Percentiles rank a stretch among this genome's conserved stretches.
Conservation (phyloP, 768 basidiomycete genomes). For the Trametes elegans region DNA sequence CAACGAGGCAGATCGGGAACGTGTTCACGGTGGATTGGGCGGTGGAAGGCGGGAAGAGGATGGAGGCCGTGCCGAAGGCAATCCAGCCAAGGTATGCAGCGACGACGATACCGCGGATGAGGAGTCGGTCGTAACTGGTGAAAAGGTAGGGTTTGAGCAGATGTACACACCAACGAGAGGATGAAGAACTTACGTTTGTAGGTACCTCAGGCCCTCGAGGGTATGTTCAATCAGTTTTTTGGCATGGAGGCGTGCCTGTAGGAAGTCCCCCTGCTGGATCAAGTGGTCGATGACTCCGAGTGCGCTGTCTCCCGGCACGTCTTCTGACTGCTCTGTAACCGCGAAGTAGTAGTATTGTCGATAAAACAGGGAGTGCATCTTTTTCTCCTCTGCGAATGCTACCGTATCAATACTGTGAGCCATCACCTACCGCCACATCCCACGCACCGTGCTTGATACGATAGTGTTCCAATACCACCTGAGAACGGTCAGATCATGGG, state of each 20-base stretch:
- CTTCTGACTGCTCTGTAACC: slow-evolving; percentile 20
- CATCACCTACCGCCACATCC: neutral
- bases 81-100: slow-evolving; percentile 79
- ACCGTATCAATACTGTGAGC: neutral
- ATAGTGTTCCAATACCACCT: slow-evolving; percentile 77
- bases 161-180: neutral
- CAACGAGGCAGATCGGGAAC: slow-evolving; percentile 22
- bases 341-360: slow-evolving; percentile 56
- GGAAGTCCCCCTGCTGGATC: slow-evolving; percentile 44
- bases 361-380: slow-evolving; percentile 56
- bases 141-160: slow-evolving; percentile 7
- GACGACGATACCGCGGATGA: slow-evolving; percentile 69
- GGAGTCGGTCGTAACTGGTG: slow-evolving; percentile 63
- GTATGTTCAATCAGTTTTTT: slow-evolving; percentile 49
- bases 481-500: neutral
- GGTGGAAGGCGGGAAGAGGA: slow-evolving; percentile 44
- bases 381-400: slow-evolving; percentile 56
- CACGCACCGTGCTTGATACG: slow-evolving; percentile 68
- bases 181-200: slow-evolving; percentile 54
- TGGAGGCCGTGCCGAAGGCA: slow-evolving; percentile 57
- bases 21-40: neutral
- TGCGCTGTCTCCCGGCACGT: slow-evolving; percentile 34
- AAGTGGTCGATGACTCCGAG: slow-evolving; percentile 45
- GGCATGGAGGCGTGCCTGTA: slow-evolving; percentile 48
- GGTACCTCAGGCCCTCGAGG: slow-evolving; percentile 67